Base-by-base conservation (phyloP, 2,329 filamentous ascomycete species). In the Xylaria sp. region DNA sequence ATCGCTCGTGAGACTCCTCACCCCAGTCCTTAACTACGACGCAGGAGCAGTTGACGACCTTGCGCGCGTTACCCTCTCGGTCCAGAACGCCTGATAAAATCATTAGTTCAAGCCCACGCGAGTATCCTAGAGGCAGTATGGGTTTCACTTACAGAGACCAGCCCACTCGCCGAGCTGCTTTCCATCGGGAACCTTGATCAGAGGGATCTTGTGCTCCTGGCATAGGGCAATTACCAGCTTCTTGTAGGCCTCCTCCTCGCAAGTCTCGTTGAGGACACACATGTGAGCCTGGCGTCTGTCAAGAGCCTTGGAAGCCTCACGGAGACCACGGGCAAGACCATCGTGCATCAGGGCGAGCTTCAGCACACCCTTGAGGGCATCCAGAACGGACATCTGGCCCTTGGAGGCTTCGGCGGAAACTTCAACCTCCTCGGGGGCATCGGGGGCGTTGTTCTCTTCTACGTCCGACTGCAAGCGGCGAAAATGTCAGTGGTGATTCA, bases 21-120 rank as follows among this genome's bases (percentile, higher is more conserved):
- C 95, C 95, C 95, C 95, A 99, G 84, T 99, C 94, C 87, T 95
- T 94, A 78, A 99, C 95, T 69, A 99, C 95, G 77, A 99, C 95
- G 88, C 95, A 98, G 79, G 94, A 98, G 93, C 95, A 99, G 92
- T 99, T 99, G 86, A 99, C 95, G 74, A 99, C 94, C 91, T 99
- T 99, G 84, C 95, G 92, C 78, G 95, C 93, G 84, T 99, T 99
- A 77, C 95, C 95, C 85, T 99, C 95, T 79, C 95, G 94, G 87
- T 99, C 95, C 77, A 99, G 89, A 75, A 97, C 94, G 85, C 94
- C 94, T 97, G 58, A 61, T 55, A 53, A 46, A 15, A 46, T 15
- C 60, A 68, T 79, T 77, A 80, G 77, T 61, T 64, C 21, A 17
- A 21, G 21, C 12, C 40, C 8, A n/a, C 12, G 33, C n/a, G 17